Evolutionary conservation across 371 early-diverging fungal species (phyloP), one percentile per base, ranked within the genome.

Genomic region (Chytridium lagenaria): DNA sequence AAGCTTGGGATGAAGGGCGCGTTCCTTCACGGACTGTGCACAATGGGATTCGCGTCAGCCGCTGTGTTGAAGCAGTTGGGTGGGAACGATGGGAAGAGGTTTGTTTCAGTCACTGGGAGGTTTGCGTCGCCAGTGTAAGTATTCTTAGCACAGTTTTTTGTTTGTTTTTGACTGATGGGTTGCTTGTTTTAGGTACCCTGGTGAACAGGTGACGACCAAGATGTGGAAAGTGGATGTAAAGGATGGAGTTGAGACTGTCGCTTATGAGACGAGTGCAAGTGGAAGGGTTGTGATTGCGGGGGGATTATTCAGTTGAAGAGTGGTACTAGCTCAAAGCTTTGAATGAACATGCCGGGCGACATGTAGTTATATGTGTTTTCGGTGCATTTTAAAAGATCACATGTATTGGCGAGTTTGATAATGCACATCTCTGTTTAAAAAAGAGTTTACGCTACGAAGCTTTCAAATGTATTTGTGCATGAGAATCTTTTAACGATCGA

Each of bases 1-100:
- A 70, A 52, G 23, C 83, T 90, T 38, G 91, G 92, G 0, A 90
- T 90, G 78, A 84, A 86, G 50, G 79, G 84, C 5, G 90, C 91
- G 38, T 89, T 92, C 69, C 75, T 92, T 16, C 79, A 77, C 61
- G 76, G 79, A 5, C 85, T 91, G n/a, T 89, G 90, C 73, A 83
- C 91, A 0, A 88, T 88, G 50, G 91, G 90, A 37, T 78, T 83
- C 70, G 78, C 86, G 51, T 89, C 86, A 0, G 84, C 88, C 68
- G 83, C 90, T 0, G 67, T 92, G 33, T 26, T 90, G 34, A 86
- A 87, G 72, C 72, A 81, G 39, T 80, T 87, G 72, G 90, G 80
- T 1, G 69, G 71, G 19, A 87, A 87, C 64, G 84, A 90, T 59
- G 82, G 86, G 5, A 51, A 68, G 22, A 78, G 83, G 0, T 86